Percentiles rank a stretch among this genome's conserved stretches.
Evolutionary conservation across 2,329 filamentous ascomycete genomes (phyloP).

Genomic region (Herpomyces periplanetae): DNA sequence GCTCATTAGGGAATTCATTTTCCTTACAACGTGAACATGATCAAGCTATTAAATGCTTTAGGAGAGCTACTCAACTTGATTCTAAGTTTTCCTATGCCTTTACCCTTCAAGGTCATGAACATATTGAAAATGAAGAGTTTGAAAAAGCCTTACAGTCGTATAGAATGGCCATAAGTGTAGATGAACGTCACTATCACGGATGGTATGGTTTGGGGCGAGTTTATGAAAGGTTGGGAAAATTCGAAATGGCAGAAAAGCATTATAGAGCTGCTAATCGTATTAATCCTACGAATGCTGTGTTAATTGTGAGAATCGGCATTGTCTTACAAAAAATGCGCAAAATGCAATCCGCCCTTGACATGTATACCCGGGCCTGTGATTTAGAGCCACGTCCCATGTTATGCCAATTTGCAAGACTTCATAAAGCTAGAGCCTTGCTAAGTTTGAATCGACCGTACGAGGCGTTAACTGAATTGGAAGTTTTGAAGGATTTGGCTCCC

Average conservation of each 20-base stretch:
- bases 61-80: conserved; percentile 59
- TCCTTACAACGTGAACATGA: conserved; percentile 73
- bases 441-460: conserved; percentile 24
- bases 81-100: conserved; percentile 77
- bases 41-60: conserved; percentile 73
- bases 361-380: conserved; percentile 44
- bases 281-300: conserved; percentile 67
- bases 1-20: conserved; percentile 70
- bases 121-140: conserved; percentile 81
- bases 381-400: conserved; percentile 42
- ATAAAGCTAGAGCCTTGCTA: conserved; percentile 58
- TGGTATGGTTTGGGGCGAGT: conserved; percentile 61
- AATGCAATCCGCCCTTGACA: conserved; percentile 30
- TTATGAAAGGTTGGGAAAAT: conserved; percentile 61
- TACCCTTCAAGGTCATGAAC: conserved; percentile 78
- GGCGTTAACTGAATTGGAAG: conserved; percentile 41
- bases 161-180: conserved; percentile 43
- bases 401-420: conserved; percentile 62
- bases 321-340: conserved; percentile 59
- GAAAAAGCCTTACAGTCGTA: conserved; percentile 72
- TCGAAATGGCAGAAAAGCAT: conserved; percentile 60
- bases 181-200: conserved; percentile 79
- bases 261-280: conserved; percentile 57
- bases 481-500: conserved; percentile 62
- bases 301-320: conserved; percentile 66